phyloP scores from a whole-genome alignment of 768 basidiomycete genomes.

The Collybiopsis luxurians region DNA sequence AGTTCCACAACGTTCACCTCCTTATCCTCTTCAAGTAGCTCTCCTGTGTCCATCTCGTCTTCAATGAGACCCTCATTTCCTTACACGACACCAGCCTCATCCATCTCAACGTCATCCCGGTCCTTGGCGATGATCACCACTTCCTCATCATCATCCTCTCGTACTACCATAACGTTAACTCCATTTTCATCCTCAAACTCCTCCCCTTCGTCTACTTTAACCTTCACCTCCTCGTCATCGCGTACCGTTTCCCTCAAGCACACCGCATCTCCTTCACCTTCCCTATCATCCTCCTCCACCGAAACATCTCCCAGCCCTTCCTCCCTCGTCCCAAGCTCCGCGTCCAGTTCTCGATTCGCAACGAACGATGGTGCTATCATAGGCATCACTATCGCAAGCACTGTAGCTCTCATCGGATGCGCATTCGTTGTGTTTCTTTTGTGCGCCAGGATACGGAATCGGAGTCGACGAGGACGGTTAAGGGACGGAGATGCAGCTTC shows the following conservation, averaged over 20 bases:
- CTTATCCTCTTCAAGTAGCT: too few species aligned
- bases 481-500: neutral
- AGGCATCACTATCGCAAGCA: neutral
- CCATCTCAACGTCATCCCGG: neutral
- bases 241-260: neutral
- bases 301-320: neutral
- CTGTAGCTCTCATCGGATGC: neutral
- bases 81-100: neutral
- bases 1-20: neutral
- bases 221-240: neutral
- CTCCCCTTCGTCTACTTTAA: neutral
- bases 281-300: neutral
- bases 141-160: neutral
- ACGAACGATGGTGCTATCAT: conserved; percentile 2
- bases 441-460: neutral
- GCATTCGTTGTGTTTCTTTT: neutral
- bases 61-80: too few species aligned
- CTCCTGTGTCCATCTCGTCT: too few species aligned
- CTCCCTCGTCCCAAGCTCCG: neutral
- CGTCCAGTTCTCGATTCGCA: neutral
- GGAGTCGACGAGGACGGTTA: neutral
- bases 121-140: neutral
- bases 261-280: neutral
- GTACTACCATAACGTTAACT: neutral
- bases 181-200: neutral